These are phyloP conservation scores for Aureobasidium sp. DNA, from an alignment of 2,329 filamentous ascomycete species.

Conservation along the genomic window DNA sequence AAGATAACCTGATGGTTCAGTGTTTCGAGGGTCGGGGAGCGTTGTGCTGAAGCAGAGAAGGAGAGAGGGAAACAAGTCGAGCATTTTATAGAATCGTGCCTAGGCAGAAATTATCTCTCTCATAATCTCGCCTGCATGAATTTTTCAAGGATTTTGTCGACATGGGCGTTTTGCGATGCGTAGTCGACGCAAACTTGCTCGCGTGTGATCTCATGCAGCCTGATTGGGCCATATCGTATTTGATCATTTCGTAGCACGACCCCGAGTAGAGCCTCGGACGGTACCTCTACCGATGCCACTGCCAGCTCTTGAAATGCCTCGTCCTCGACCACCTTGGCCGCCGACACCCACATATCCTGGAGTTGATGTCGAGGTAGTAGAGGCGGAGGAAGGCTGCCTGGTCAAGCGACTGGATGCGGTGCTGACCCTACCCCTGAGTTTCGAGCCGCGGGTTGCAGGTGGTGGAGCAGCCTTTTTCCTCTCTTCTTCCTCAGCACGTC, in stretches of 20 bases:
- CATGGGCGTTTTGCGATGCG: background rate
- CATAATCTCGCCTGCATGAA: background rate
- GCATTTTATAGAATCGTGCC: background rate
- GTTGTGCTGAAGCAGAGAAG: background rate
- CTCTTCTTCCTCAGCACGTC: conserved; percentile 45
- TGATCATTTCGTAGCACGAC: conserved; percentile 20
- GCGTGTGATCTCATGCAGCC: background rate
- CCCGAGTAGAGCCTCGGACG: conserved; percentile 25
- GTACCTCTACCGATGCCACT: conserved; percentile 39
- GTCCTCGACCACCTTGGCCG: conserved; percentile 44
- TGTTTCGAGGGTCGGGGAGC: background rate
- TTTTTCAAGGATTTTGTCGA: background rate
- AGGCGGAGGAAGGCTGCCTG: conserved; percentile 22
- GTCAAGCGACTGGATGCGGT: conserved; percentile 27
- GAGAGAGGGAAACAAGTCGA: background rate
- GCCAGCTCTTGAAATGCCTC: conserved; percentile 41
- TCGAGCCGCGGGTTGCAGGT: conserved; percentile 30
- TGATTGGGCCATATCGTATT: background rate
- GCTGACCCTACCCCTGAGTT: conserved; percentile 31
- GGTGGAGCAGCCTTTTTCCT: conserved; percentile 50
- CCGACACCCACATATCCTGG: conserved; percentile 37
- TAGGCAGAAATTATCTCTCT: background rate
- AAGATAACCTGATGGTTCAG: background rate
- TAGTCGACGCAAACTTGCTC: background rate
- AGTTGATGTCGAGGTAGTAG: conserved; percentile 14